Percentiles rank a stretch among this genome's conserved stretches.
phyloP scores from a whole-genome alignment of 2,329 filamentous ascomycete species.

The Ceratocystis diversiconidia region DNA sequence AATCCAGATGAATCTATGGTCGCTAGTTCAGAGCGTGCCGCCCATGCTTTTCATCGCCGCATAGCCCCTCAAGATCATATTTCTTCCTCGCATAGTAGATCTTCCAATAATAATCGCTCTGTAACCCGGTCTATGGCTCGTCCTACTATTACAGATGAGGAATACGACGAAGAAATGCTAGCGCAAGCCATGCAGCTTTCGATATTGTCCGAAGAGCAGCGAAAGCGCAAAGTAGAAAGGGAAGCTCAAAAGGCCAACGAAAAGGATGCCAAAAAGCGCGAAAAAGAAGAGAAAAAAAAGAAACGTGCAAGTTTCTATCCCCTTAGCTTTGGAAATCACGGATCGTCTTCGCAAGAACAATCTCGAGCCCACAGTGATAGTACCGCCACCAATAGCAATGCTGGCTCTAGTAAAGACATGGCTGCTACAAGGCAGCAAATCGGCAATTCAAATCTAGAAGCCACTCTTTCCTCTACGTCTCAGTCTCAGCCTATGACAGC shows the following conservation, averaged over 20 bases:
- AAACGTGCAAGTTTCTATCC: slow-evolving; percentile 35
- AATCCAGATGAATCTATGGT: not conserved
- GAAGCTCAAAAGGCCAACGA: slow-evolving; percentile 55
- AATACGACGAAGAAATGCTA: slow-evolving; percentile 97
- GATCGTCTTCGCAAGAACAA: slow-evolving; percentile 8
- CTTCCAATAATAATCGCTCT: not conserved
- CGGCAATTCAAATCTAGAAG: slow-evolving; percentile 45
- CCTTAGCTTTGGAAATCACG: slow-evolving; percentile 30
- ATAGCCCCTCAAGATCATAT: not conserved
- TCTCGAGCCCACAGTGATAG: not conserved
- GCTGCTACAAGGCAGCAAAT: slow-evolving; percentile 24
- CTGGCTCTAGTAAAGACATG: slow-evolving; percentile 32
- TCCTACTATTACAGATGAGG: slow-evolving; percentile 40
- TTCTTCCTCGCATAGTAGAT: not conserved
- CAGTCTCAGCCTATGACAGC: slow-evolving; percentile 18
- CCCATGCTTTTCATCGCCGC: not conserved
- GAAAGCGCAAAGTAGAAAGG: slow-evolving; percentile 74
- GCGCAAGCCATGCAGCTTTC: slow-evolving; percentile 88
- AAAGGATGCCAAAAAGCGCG: slow-evolving; percentile 78
- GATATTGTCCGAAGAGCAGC: slow-evolving; percentile 82
- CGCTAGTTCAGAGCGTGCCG: not conserved
- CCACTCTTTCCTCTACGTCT: slow-evolving; percentile 26
- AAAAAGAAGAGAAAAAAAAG: slow-evolving; percentile 81
- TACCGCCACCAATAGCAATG: not conserved
- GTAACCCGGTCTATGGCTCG: no score